These are phyloP conservation scores for Hepatocystis sp. DNA, from an alignment of 169 alveolate species.

Conservation along the genomic window DNA sequence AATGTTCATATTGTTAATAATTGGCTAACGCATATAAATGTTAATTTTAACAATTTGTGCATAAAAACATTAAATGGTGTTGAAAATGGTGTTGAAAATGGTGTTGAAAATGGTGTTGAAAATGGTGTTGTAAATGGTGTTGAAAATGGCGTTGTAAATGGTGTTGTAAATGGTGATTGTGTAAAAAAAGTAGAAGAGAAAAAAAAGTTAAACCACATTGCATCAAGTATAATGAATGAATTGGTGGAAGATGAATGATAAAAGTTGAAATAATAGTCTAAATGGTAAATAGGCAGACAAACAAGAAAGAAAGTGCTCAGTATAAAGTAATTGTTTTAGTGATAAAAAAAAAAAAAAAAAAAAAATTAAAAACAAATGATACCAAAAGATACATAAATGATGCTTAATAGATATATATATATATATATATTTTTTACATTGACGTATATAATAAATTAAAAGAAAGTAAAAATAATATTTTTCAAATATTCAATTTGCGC, in stretches of 20 bases:
- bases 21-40: conserved; percentile 43
- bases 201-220: conserved; percentile 21
- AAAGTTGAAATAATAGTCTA: too few species aligned
- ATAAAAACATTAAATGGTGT: not conserved
- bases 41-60: conserved; percentile 32
- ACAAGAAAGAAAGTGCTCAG: too few species aligned
- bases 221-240: conserved; percentile 51
- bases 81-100: not conserved
- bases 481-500: conserved; percentile 6
- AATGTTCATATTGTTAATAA: conserved; percentile 42
- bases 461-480: conserved; percentile 17
- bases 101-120: not conserved
- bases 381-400: too few species aligned
- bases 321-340: too few species aligned
- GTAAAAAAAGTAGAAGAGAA: not conserved
- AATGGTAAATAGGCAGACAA: too few species aligned
- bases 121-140: not conserved
- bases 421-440: too few species aligned
- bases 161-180: not conserved
- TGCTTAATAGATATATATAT: too few species aligned
- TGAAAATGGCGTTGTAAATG: too few species aligned
- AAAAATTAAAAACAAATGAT: too few species aligned
- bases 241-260: not conserved
- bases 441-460: conserved; percentile 17
- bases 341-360: too few species aligned